Evolutionary conservation across 352 stramenopile species (phyloP), one percentile per base, ranked within the genome.

Genomic region (Globisporangium heterothallicum): DNA sequence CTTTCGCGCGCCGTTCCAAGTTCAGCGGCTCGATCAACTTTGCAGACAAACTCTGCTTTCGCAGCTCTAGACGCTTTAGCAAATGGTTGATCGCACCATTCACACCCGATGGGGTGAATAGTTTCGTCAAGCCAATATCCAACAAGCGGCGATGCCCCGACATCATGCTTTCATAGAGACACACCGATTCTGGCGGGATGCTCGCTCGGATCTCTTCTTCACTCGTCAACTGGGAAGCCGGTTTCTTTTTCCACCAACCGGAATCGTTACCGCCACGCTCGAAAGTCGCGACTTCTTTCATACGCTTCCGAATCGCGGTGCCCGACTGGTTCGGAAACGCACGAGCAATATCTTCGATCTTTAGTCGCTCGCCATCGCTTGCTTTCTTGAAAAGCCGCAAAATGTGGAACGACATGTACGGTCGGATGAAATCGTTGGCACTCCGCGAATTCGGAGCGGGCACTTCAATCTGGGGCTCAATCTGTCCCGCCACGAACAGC

Each of bases 81-180:
- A 93, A 59, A 42, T 84, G 59, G 24, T 86, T 80, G 36, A 90
- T 92, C 14, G 78, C 78, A 12, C 65, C 68, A 53, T 90, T 80
- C 16, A 93, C 78, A 41, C 78, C 78, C 9, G 70, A 78, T 22
- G 78, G 72, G 6, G 76, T 87, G n/a, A 90, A 89, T 8, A 86
- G 56, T 53, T 91, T 93, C 13, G 80, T 90, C 21, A 93, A 36
- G 14, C 80, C 83, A 51, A 86, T 87, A 61, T 93, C 83, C 27
- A 92, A 50, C 6, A 93, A 66, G 14, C 77, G 68, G 18, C 81
- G 61, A 49, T 93, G 80, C n/a, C 83, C 83, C 25, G 79, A 80
- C 83, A 93, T 93, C 80, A 91, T 91, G 32, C 78, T 92, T 58
- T 93, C 83, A 54, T 93, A 90, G 24, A 93, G 64, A 50, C 83